Evolutionary conservation across 2,329 filamentous ascomycete species (phyloP), one percentile per base, ranked within the genome.

Genomic region (Seiridium unicorne): DNA sequence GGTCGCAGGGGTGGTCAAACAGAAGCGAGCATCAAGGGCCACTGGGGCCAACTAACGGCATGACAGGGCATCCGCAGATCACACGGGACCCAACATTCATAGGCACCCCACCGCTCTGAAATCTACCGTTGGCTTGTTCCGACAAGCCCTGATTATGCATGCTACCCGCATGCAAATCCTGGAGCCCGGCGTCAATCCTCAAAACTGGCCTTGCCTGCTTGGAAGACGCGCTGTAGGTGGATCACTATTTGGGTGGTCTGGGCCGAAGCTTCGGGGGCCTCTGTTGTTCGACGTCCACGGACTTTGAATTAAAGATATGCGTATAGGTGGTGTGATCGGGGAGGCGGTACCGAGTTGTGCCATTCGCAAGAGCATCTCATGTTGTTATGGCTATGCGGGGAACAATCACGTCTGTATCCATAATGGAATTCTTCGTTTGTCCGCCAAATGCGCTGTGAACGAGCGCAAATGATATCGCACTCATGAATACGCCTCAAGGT

Each of bases 11-110:
- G 13, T n/a, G 8, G 9, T 48, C 26, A 48, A 48, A n/a, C 13
- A 48, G 46, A 48, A 48, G 46, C 11, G 46, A 31, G 46, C n/a
- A 18, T 48, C 46, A 48, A 31, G 26, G 46, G 18, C 18, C 18
- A 26, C 18, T 26, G 18, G 18, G 18, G 18, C 18, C 18, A 26
- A 34, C 34, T 51, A 31, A 51, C 8, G 46, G 46, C 46, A 51
- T 13, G 49, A 51, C 49, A 51, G 32, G 49, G 49, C 26, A 31
- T 13, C 38, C 49, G 49, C 32, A 51, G 49, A 51, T 51, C 49
- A 51, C 32, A 36, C 49, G 49, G 49, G 49, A 51, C 49, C 49
- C 49, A 51, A 35, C 49, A 9, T n/a, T n/a, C 48, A 51, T 42
- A 42, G 13, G n/a, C 8, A 35, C 49, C 32, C 49, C 49, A 51